Evolutionary conservation across 2,329 filamentous ascomycete species (phyloP), one percentile per base, ranked within the genome.

Genomic region (Aspergillus hortae): DNA sequence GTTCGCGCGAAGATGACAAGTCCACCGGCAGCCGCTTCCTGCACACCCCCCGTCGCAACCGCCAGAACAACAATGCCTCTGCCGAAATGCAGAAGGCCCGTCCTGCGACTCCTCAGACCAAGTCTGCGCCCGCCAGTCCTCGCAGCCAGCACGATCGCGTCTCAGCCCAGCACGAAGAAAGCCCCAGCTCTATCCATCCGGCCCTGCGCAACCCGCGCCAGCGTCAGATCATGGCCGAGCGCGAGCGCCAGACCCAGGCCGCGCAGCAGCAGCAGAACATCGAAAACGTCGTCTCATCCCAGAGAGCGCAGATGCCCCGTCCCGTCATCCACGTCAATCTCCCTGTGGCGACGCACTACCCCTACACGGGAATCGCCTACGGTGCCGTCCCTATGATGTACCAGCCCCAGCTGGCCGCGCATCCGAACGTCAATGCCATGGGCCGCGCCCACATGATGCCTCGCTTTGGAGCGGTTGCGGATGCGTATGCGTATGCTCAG

Each of bases 141-240:
- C 17, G 11, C 5, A 42, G 15, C 11, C 40, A 19, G n/a, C 6
- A 11, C 14, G 35, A 17, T 6, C 35, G 27, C 10, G 6, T 38
- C 35, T 38, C 35, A 38, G 5, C 14, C 7, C 15, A 7, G 15
- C 35, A n/a, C 11, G 35, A 38, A 2, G 35, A 17, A 23, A 53
- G 52, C 27, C 52, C 56, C 7, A 53, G 52, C 50, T 30, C 23
- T 4, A 21, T 59, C 11, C 56, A 59, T 46, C 56, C 56, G 6
- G 54, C 54, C 9, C 33, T 58, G 10, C 51, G 56, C 23, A 53
- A 43, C 35, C n/a, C 27, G 6, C 36, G 14, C 10, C 54, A 56
- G 44, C 51, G 45, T 14, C 51, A 51, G 47, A 49, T 54, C 25
- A 54, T 58, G 51, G 51, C 33, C n/a, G 54, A 54, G 25, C 54